A percentile compares a stretch with the other conserved stretches of the same genome.
Conservation (phyloP, 768 basidiomycete species). For the Dendrothele bispora region DNA sequence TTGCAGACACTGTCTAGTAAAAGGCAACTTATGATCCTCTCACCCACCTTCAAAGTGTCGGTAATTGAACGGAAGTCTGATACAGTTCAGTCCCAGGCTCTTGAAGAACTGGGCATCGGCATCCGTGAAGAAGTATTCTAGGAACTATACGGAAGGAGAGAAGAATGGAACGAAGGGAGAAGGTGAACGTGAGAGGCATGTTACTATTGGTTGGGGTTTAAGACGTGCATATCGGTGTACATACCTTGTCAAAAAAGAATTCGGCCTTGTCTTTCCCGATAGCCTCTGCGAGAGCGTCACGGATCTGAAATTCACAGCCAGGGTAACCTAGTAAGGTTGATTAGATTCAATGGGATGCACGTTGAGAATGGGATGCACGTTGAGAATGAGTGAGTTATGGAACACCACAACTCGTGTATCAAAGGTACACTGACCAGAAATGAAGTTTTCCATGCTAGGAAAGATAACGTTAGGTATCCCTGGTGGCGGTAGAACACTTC, state of each 20-base stretch:
- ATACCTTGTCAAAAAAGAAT: slow-evolving; percentile 83
- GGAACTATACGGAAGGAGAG: slow-evolving; percentile 45
- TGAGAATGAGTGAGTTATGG: too few relatives aligned
- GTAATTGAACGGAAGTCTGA: slow-evolving; percentile 76
- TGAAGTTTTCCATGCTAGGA: slow-evolving; percentile 75
- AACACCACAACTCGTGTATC: too few relatives aligned
- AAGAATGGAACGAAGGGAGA: background rate
- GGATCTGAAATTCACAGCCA: slow-evolving; percentile 79
- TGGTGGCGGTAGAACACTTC: slow-evolving; percentile 8
- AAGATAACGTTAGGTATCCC: background rate
- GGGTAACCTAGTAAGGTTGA: too few relatives aligned
- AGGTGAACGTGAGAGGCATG: background rate
- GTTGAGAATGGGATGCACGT: background rate
- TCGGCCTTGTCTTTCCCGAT: slow-evolving; percentile 69
- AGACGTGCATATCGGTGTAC: slow-evolving; percentile 2
- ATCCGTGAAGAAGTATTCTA: slow-evolving; percentile 82
- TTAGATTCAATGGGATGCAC: background rate
- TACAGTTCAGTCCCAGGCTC: slow-evolving; percentile 76
- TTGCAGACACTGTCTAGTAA: too few relatives aligned
- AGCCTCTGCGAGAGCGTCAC: slow-evolving; percentile 62
- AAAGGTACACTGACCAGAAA: slow-evolving; percentile 62
- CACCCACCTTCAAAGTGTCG: slow-evolving; percentile 62
- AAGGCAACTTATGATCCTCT: too few relatives aligned
- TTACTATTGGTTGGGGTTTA: background rate
- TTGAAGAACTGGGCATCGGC: slow-evolving; percentile 77